Evolutionary conservation across 2,329 filamentous ascomycete species (phyloP).

Genomic region (Penicillium oxalicum): DNA sequence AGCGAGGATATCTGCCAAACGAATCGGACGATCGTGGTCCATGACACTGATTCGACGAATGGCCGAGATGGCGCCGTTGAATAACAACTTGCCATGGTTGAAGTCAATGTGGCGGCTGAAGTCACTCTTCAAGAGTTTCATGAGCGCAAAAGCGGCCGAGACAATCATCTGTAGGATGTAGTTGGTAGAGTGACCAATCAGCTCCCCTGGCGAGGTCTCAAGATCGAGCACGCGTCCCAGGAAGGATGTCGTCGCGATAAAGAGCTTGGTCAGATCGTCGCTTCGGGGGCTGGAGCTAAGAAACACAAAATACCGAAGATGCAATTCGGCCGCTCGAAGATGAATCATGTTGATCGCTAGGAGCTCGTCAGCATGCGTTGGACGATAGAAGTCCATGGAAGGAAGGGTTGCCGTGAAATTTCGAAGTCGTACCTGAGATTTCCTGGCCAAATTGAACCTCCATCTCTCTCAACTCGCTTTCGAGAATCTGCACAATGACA

Average conservation of each 20-base stretch:
- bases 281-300: constrained; percentile 39
- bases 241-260: constrained; percentile 42
- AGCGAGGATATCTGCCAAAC: constrained; percentile 58
- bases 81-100: constrained; percentile 50
- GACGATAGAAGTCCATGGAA: background rate
- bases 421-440: constrained; percentile 25
- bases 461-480: constrained; percentile 42
- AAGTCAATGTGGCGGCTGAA: constrained; percentile 52
- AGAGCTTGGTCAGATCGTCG: constrained; percentile 41
- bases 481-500: constrained; percentile 40
- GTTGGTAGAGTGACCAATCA: constrained; percentile 50
- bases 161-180: constrained; percentile 63
- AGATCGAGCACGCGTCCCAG: constrained; percentile 42
- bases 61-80: constrained; percentile 52
- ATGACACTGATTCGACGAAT: constrained; percentile 55
- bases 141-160: constrained; percentile 56
- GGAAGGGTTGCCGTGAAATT: background rate
- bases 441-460: constrained; percentile 47
- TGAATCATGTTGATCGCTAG: constrained; percentile 43
- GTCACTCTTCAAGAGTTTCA: constrained; percentile 60
- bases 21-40: constrained; percentile 57
- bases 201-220: constrained; percentile 40
- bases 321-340: constrained; percentile 41
- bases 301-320: constrained; percentile 43
- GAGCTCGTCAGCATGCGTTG: constrained; percentile 2